Percentiles rank a stretch among this genome's conserved stretches.
phyloP scores from a whole-genome alignment of 1,139 yeast genomes.

The Dujonia santamariae region DNA sequence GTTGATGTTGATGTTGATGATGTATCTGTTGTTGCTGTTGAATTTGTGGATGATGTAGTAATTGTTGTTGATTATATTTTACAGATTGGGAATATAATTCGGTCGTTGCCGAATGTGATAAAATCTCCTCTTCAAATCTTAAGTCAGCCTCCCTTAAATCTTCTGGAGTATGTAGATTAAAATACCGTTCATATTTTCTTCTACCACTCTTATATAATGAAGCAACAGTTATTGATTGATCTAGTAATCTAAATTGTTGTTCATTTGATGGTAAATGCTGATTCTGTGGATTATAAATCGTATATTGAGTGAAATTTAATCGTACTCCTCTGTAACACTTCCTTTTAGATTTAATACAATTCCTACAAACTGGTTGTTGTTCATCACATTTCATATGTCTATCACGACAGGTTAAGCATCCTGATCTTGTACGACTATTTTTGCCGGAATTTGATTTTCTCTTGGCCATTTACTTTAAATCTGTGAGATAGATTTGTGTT shows the following conservation, averaged over 20 bases:
- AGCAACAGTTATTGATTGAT: constrained; percentile 43
- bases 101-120: constrained; percentile 1
- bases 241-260: constrained; percentile 24
- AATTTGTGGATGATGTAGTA: too few relatives aligned
- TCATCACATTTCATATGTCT: constrained; percentile 51
- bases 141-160: constrained; percentile 33
- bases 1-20: not conserved
- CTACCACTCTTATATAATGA: constrained; percentile 34
- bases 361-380: constrained; percentile 43
- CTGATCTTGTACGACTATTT: constrained; percentile 36
- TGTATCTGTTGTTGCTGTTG: not conserved
- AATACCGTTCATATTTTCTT: constrained; percentile 28
- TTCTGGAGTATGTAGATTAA: constrained; percentile 27
- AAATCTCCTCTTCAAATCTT: constrained; percentile 28
- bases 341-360: constrained; percentile 41
- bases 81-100: too few relatives aligned
- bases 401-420: constrained; percentile 47
- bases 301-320: constrained; percentile 44
- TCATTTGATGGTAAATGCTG: constrained; percentile 1
- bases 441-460: not conserved
- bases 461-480: constrained; percentile 1
- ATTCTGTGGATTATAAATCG: constrained; percentile 35
- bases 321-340: constrained; percentile 45
- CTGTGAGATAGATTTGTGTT: too few relatives aligned
- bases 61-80: too few relatives aligned